Evolutionary conservation across 306 rosid genomes (phyloP).

Genomic region (Calophaca sinica): DNA sequence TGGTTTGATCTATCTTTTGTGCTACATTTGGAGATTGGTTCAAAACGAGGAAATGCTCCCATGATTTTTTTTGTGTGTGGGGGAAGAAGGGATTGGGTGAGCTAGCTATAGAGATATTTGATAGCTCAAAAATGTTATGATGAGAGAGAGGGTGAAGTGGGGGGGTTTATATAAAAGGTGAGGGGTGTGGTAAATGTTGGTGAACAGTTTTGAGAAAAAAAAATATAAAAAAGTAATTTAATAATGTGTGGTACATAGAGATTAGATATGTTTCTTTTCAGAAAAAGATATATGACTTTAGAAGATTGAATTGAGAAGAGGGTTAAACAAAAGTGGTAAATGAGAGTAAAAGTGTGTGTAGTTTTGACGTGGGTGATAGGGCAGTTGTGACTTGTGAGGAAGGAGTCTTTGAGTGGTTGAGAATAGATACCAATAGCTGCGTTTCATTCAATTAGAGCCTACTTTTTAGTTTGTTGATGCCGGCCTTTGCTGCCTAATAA

Average conservation of each 20-base stretch:
- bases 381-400: constrained; percentile 40
- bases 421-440: constrained; percentile 28
- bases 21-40: constrained; percentile 73
- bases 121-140: constrained; percentile 32
- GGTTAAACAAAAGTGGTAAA: not conserved
- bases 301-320: not conserved
- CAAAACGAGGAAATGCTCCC: constrained; percentile 60
- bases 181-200: constrained; percentile 41
- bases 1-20: constrained; percentile 68
- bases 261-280: not conserved
- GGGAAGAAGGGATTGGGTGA: not conserved
- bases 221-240: not conserved
- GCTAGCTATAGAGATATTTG: constrained; percentile 18
- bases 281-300: not conserved
- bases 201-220: constrained; percentile 37
- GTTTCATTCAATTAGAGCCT: constrained; percentile 79
- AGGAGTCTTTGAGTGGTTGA: constrained; percentile 60
- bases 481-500: constrained; percentile 44
- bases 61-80: constrained; percentile 28
- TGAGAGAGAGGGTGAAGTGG: constrained; percentile 39
- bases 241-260: constrained; percentile 12
- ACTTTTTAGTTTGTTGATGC: constrained; percentile 58
- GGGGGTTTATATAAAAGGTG: constrained; percentile 56
- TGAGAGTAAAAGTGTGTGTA: not conserved
- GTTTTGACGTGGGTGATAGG: constrained; percentile 48